A percentile compares a stretch with the other conserved stretches of the same genome.
phyloP scores from a whole-genome alignment of 2,329 filamentous ascomycete genomes.

The Knufia fluminis region DNA sequence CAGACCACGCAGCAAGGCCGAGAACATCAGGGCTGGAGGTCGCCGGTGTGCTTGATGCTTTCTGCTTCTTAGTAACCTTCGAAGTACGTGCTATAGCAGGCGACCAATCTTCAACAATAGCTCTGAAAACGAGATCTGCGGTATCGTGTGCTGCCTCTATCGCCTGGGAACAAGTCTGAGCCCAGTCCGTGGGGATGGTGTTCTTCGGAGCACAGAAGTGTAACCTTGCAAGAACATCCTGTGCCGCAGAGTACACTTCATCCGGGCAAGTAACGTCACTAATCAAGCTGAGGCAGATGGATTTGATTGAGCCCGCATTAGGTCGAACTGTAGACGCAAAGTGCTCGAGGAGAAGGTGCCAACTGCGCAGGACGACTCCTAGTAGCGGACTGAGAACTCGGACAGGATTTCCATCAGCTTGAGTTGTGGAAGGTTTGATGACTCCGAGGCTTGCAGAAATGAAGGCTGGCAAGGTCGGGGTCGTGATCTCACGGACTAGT shows the following conservation, averaged over 20 bases:
- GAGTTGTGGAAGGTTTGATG: conserved; percentile 27
- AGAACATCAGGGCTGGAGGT: conserved; percentile 34
- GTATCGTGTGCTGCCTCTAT: conserved; percentile 60
- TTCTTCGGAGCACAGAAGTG: conserved; percentile 76
- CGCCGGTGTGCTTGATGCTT: conserved; percentile 29
- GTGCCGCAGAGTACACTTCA: conserved; percentile 49
- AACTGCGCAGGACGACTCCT: conserved; percentile 61
- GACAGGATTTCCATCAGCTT: conserved; percentile 4
- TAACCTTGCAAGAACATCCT: conserved; percentile 59
- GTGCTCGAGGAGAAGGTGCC: conserved; percentile 63
- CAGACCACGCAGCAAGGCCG: conserved; percentile 60
- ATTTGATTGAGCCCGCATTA: conserved; percentile 58
- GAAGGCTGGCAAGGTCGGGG: conserved; percentile 67
- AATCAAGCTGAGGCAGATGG: conserved; percentile 51
- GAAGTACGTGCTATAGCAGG: conserved; percentile 44
- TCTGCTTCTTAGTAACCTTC: conserved; percentile 27
- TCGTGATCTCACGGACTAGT: conserved; percentile 77
- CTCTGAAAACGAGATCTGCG: conserved; percentile 67
- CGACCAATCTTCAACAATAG: conserved; percentile 74
- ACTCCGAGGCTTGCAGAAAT: conserved; percentile 64
- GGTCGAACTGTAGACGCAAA: conserved; percentile 79
- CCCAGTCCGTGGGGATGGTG: conserved; percentile 68
- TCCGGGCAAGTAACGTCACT: conserved; percentile 47
- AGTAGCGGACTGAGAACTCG: conserved; percentile 40
- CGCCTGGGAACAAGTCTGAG: conserved; percentile 52